Evolutionary conservation across 169 alveolate species (phyloP), one percentile per base, ranked within the genome.

Genomic region (Cryptosporidium viatorum): DNA sequence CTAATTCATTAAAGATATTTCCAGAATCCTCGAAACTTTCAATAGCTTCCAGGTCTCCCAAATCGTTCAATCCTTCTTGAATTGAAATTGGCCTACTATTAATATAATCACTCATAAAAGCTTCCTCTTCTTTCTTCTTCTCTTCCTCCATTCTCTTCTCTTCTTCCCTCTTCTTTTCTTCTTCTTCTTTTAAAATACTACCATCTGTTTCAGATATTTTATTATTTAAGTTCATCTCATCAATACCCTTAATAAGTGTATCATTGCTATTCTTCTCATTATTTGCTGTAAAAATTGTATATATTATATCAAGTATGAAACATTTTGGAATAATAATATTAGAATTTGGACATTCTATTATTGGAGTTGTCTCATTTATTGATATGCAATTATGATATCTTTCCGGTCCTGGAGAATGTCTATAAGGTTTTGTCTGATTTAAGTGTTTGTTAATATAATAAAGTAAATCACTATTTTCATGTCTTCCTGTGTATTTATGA

Each of bases 361-460:
- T 39, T 8, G 89, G 89, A 12, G 55, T 62, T 14, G 80, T 80
- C 29, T 80, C 89, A 62, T 62, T 65, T 29, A 80, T 80, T 23
- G 89, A 80, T 16, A 80, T 59, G 16, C 89, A 80, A 33, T 80
- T 59, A 31, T 59, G 52, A n/a, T 39, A 48, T 5, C 31, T 43
- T 48, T 14, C 31, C 2, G 80, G 71, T 18, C 89, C 89, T 5
- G 75, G 69, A 26, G 89, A 39, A 65, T 80, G 89, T 4, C 80
- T 59, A 80, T 60, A 80, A 21, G 68, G 89, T 21, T 80, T 80
- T 12, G 80, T 80, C 9, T 62, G 31, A n/a, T 80, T 80, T 14
- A 80, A 65, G 6, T 43, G 29, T 37, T 80, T 59, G 75, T 62
- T 60, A 26, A 80, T 80, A 48, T 80, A 48, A 26, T 80, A 80